phyloP scores from a whole-genome alignment of 1,139 yeast genomes.

The Sugiyamaella neomexicana region DNA sequence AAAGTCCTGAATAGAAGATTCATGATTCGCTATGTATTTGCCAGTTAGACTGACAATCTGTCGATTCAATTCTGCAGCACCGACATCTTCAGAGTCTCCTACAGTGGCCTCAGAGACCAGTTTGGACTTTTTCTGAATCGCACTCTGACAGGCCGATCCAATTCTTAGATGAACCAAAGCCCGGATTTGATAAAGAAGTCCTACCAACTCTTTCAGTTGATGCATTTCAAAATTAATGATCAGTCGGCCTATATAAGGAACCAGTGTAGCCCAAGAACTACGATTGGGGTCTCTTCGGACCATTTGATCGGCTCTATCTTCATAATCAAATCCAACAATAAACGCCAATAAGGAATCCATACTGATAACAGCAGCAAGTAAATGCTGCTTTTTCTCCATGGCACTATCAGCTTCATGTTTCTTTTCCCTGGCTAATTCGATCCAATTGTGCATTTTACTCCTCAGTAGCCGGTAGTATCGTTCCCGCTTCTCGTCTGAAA shows the following conservation, averaged over 20 bases:
- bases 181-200: conserved; percentile 40
- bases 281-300: conserved; percentile 32
- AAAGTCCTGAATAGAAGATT: conserved; percentile 38
- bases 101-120: conserved; percentile 2
- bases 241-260: conserved; percentile 39
- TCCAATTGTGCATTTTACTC: conserved; percentile 38
- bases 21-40: conserved; percentile 28
- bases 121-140: conserved; percentile 18
- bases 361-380: conserved; percentile 37
- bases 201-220: conserved; percentile 31
- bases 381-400: conserved; percentile 28
- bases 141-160: conserved; percentile 25
- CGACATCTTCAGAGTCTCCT: conserved; percentile 8
- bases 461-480: conserved; percentile 30
- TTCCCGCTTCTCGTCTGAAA: conserved; percentile 31
- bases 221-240: conserved; percentile 31
- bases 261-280: conserved; percentile 42
- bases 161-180: conserved; percentile 42
- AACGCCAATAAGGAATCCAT: conserved; percentile 43
- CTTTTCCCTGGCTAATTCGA: conserved; percentile 37
- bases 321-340: conserved; percentile 44
- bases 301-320: conserved; percentile 40
- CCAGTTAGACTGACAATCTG: conserved; percentile 17
- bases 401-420: conserved; percentile 42
- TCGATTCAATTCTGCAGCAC: conserved; percentile 15